These are phyloP conservation scores for Candida railenensis DNA, from an alignment of 805 yeast species.

Conservation along the genomic window DNA sequence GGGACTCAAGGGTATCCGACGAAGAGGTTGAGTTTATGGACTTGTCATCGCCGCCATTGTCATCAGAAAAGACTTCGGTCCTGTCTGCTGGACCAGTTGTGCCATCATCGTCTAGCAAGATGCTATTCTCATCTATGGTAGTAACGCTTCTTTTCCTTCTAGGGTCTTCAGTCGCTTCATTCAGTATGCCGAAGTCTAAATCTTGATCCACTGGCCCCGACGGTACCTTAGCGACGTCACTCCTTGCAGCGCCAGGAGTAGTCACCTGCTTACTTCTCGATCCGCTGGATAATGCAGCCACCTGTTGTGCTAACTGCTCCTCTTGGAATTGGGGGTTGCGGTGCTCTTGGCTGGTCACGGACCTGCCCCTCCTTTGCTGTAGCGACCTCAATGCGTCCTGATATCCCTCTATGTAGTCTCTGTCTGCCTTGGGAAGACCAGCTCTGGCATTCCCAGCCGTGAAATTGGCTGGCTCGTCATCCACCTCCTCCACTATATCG, in stretches of 20 bases:
- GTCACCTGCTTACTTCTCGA: neutral
- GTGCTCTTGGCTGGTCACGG: neutral
- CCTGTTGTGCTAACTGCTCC: too few relatives aligned
- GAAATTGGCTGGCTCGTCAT: constrained; percentile 32
- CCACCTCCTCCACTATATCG: constrained; percentile 50
- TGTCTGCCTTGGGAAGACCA: constrained; percentile 17
- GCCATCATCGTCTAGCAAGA: constrained; percentile 12
- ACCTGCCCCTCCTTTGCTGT: constrained; percentile 18
- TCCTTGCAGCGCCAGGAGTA: neutral
- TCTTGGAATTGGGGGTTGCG: neutral
- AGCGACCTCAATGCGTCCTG: constrained; percentile 61
- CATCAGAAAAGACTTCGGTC: constrained; percentile 9
- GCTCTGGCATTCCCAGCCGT: neutral
- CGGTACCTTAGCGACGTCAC: too few relatives aligned
- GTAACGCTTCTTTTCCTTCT: constrained; percentile 6
- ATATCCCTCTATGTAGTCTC: constrained; percentile 65
- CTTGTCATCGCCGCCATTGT: constrained; percentile 18
- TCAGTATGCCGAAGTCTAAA: neutral
- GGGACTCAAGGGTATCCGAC: constrained; percentile 67
- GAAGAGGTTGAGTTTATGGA: constrained; percentile 29
- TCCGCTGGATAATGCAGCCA: too few relatives aligned
- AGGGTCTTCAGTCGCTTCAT: constrained; percentile 6
- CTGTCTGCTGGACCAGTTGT: constrained; percentile 25
- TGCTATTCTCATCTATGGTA: constrained; percentile 8
- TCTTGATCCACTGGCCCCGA: neutral